Evolutionary conservation across 257 asterid genomes (phyloP), one percentile per base, ranked within the genome.

Genomic region (Nyctanthes arbortristis): DNA sequence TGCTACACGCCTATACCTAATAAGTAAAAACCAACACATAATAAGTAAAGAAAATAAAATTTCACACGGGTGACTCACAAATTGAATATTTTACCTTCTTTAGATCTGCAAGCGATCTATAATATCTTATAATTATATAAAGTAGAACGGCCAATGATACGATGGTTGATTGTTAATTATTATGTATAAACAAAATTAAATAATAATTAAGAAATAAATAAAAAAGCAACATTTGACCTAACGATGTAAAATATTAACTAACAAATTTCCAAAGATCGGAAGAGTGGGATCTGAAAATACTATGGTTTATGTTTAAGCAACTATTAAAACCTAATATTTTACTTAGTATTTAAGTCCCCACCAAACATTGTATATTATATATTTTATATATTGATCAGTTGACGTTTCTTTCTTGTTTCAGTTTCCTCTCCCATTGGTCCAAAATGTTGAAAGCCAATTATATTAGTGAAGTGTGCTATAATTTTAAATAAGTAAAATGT

Each of bases 181-280:
- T n/a, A n/a, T n/a, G n/a, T n/a, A n/a, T n/a, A n/a, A n/a, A n/a
- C n/a, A n/a, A n/a, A n/a, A n/a, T 69, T 43, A 45, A 36, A 65
- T 62, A 64, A 7, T 71, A 71, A 73, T 28, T 52, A 72, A 79
- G 75, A 67, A 79, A 31, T 61, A 61, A 77, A 56, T 49, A 84
- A 43, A 83, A 82, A 79, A 84, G 84, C 66, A 63, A 67, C 94
- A 79, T 82, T 84, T 85, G 65, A 91, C 97, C 97, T 89, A 91
- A 89, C 78, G 97, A 87, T 89, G 86, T 87, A 74, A 78, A 82
- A 89, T 69, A 73, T 80, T 82, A 84, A 85, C 96, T 78, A 85
- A 85, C 84, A 79, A 72, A 69, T 78, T 76, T 66, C 65, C 74
- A 61, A 39, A 43, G 57, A 70, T 78, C 78, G 76, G n/a, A n/a